Conservation (phyloP, 148 eudicot genomes). For the Pouteria glomerata region DNA sequence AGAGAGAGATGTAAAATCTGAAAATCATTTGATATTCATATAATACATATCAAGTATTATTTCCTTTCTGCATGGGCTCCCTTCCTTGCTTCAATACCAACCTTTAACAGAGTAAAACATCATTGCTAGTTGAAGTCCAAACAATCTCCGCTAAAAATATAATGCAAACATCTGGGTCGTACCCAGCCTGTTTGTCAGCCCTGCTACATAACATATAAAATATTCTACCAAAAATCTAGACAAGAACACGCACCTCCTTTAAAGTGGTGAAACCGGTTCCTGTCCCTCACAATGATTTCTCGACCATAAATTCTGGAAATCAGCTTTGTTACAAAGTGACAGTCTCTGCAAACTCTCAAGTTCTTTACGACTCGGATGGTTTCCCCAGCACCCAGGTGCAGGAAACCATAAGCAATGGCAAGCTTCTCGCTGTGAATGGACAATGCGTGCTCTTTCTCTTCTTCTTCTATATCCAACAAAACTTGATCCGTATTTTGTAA, state of each 20-base stretch:
- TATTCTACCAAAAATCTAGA: constrained; percentile 22
- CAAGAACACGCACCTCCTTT: constrained; percentile 21
- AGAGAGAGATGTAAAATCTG: no score
- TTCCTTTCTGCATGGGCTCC: no score
- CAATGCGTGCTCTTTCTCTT: constrained; percentile 19
- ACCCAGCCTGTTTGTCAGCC: no score
- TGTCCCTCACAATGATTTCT: constrained; percentile 19
- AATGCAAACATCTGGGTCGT: no score
- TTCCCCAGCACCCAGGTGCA: constrained; percentile 13
- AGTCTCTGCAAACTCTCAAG: constrained; percentile 23
- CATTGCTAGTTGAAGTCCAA: no score
- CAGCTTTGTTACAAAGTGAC: constrained; percentile 17
- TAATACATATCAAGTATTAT: no score
- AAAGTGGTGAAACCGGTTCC: constrained; percentile 23
- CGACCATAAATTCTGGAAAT: constrained; percentile 16
- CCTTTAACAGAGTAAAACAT: no score
- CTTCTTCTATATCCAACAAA: constrained; percentile 16
- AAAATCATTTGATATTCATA: no score
- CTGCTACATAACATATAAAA: no score
- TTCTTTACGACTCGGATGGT: constrained; percentile 22
- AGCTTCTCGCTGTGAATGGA: constrained; percentile 24
- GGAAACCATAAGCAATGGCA: constrained; percentile 24
- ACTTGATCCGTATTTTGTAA: constrained; percentile 20
- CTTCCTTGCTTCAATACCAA: no score
- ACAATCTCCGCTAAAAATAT: no score